Evolutionary conservation across 192 early-diverging fungal genomes (phyloP).

Genomic region (Geranomyces michiganensis): DNA sequence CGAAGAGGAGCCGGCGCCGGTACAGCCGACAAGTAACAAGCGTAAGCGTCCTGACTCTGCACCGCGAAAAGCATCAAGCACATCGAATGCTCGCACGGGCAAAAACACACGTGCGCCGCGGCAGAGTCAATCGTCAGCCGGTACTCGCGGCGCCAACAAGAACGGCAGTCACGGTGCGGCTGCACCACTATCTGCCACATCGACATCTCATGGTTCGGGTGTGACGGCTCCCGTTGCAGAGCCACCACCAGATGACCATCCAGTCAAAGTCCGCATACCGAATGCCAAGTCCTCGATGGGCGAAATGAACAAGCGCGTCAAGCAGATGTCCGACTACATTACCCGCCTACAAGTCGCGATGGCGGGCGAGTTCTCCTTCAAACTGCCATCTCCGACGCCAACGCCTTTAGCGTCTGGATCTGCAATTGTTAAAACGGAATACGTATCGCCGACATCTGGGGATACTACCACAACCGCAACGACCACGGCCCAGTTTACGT

Average conservation of each 20-base stretch:
- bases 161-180: too few relatives aligned
- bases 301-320: conserved; percentile 70
- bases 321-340: conserved; percentile 66
- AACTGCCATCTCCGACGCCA: background rate
- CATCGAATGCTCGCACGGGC: background rate
- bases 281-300: conserved; percentile 52
- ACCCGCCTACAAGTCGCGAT: conserved; percentile 50
- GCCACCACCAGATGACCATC: conserved; percentile 15
- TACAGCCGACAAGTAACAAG: background rate
- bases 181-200: too few relatives aligned
- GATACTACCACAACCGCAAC: background rate
- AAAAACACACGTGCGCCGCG: background rate
- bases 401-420: background rate
- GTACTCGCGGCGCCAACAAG: too few relatives aligned
- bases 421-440: background rate
- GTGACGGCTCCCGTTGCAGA: background rate
- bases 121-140: background rate
- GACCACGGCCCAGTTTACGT: background rate
- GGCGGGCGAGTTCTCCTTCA: conserved; percentile 6
- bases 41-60: too few relatives aligned
- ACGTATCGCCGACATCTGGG: background rate
- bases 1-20: background rate
- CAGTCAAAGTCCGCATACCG: conserved; percentile 58
- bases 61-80: background rate
- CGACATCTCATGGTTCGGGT: too few relatives aligned